Conservation (phyloP, 2,329 filamentous ascomycete genomes). For the Aureobasidium pullulans region DNA sequence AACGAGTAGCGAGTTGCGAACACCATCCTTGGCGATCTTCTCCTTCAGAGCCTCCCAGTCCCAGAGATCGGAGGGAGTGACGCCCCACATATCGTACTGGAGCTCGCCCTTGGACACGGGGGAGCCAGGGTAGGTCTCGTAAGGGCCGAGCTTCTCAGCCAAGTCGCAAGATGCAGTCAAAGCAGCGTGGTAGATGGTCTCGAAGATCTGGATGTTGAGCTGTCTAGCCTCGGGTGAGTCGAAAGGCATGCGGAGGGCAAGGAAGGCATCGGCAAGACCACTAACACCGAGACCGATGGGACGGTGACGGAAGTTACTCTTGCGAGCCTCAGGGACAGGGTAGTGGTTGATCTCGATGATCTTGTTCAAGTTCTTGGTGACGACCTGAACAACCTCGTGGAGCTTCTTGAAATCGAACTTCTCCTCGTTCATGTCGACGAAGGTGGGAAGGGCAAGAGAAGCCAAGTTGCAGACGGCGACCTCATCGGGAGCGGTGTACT, state of each 20-base stretch:
- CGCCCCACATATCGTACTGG: constrained; percentile 98
- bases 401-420: constrained; percentile 94
- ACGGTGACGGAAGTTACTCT: constrained; percentile 95
- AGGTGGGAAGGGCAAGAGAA: constrained; percentile 84
- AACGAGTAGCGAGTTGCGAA: constrained; percentile 90
- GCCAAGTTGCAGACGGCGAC: constrained; percentile 98
- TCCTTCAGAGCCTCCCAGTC: constrained; percentile 87
- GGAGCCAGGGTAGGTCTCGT: constrained; percentile 85
- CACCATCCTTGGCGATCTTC: constrained; percentile 84
- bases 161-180: constrained; percentile 83
- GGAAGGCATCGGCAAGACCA: constrained; percentile 95
- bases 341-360: constrained; percentile 99
- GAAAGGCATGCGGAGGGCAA: constrained; percentile 92
- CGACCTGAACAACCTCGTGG: constrained; percentile 85
- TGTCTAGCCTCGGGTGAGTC: constrained; percentile 90
- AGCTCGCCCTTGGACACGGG: constrained; percentile 92
- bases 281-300: constrained; percentile 96
- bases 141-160: constrained; percentile 74
- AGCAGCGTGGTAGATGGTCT: constrained; percentile 97
- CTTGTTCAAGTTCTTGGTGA: constrained; percentile 93
- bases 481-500: constrained; percentile 95
- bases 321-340: constrained; percentile 85
- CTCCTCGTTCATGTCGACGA: constrained; percentile 76
- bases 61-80: constrained; percentile 90
- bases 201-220: constrained; percentile 97